These are phyloP conservation scores for Salvia miltiorrhiza DNA, from an alignment of 257 asterid genomes.

Conservation along the genomic window DNA sequence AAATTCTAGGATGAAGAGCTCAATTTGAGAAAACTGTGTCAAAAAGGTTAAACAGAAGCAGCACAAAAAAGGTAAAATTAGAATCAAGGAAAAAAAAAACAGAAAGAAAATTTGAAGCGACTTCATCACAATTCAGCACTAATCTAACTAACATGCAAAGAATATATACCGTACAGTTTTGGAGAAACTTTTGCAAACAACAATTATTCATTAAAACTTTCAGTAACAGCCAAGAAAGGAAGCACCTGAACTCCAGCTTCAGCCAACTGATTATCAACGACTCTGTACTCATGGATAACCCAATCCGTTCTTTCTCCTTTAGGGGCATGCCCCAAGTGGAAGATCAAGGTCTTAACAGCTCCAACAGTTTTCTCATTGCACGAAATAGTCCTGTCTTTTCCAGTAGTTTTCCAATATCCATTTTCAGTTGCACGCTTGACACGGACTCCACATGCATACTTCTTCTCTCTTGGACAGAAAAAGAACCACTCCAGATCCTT, in stretches of 20 bases:
- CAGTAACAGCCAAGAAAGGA: background rate
- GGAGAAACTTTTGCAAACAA: background rate
- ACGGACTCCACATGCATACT: slow-evolving; percentile 70
- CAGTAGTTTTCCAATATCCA: slow-evolving; percentile 92
- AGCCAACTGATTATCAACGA: slow-evolving; percentile 47
- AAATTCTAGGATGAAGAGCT: background rate
- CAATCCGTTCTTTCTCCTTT: slow-evolving; percentile 77
- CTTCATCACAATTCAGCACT: background rate
- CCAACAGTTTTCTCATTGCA: slow-evolving; percentile 47
- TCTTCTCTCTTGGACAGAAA: slow-evolving; percentile 85
- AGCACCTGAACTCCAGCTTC: slow-evolving; percentile 63
- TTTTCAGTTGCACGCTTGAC: slow-evolving; percentile 77
- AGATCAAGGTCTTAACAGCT: slow-evolving; percentile 69
- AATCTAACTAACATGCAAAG: background rate
- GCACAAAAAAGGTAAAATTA: background rate
- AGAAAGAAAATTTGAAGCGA: background rate
- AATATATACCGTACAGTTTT: background rate
- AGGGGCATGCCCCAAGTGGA: slow-evolving; percentile 74
- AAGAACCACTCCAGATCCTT: slow-evolving; percentile 89
- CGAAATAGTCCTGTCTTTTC: slow-evolving; percentile 52
- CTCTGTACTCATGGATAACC: slow-evolving; percentile 71
- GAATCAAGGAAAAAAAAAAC: background rate
- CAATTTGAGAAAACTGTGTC: background rate
- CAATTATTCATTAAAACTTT: background rate
- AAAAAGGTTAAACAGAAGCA: background rate